phyloP scores from a whole-genome alignment of 208 protist genomes.

The Leishmania braziliensis region DNA sequence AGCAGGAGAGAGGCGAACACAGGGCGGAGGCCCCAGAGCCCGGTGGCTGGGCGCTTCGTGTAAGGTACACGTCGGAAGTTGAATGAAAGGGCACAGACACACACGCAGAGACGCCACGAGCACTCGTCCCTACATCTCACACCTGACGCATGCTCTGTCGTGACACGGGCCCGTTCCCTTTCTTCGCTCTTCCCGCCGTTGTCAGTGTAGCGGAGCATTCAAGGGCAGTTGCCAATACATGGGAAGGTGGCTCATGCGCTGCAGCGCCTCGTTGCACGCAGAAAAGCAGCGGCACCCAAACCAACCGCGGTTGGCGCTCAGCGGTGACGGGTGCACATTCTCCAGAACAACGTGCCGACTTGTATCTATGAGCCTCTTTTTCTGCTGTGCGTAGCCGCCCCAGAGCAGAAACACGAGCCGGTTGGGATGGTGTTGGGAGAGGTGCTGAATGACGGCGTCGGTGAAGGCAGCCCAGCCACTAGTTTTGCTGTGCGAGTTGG shows the following conservation, averaged over 20 bases:
- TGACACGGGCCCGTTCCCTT: not conserved
- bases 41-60: not conserved
- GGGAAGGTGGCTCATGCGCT: slow-evolving; percentile 55
- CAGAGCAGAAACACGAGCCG: slow-evolving; percentile 96
- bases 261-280: slow-evolving; percentile 79
- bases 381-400: slow-evolving; percentile 94
- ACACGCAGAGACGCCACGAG: not conserved
- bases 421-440: slow-evolving; percentile 68
- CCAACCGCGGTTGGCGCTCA: slow-evolving; percentile 75
- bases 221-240: slow-evolving; percentile 85
- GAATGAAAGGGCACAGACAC: not conserved
- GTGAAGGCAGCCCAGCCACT: slow-evolving; percentile 96
- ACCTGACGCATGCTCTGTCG: not conserved
- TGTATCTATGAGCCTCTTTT: slow-evolving; percentile 83
- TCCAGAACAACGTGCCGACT: slow-evolving; percentile 90
- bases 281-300: slow-evolving; percentile 85
- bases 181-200: not conserved
- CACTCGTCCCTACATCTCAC: not conserved
- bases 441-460: slow-evolving; percentile 88
- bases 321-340: slow-evolving; percentile 87
- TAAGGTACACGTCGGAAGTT: not conserved
- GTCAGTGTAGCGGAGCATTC: slow-evolving; percentile 7
- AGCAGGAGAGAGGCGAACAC: not conserved
- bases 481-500: slow-evolving; percentile 93
- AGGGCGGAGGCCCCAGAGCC: not conserved